Base-by-base conservation (phyloP, 805 yeast species). In the Wickerhamomyces hampshirensis region DNA sequence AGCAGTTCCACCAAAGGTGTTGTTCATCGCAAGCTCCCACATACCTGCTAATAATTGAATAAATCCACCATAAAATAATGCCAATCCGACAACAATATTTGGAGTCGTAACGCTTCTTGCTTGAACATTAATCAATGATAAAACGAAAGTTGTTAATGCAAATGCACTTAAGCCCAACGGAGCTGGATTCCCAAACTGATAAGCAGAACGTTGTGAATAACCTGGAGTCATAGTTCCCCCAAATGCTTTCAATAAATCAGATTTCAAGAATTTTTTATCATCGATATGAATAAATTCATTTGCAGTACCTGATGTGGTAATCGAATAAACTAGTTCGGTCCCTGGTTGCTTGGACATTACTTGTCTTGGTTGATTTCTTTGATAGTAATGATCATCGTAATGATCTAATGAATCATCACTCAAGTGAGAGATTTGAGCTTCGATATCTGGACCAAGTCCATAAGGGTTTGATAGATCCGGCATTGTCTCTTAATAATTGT, bases 191-290 rank as follows among this genome's bases (percentile, higher is more conserved):
- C 74, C 84, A 55, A 68, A 67, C 38, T 62, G 63, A 49, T 77
- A 72, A 6, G 59, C 51, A 13, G 84, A 72, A 9, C 69, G 65
- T 18, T 62, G 58, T 12, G 67, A 49, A 44, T 60, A 40, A 60
- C 80, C 84, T 11, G 86, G 81, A 44, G 71, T 76, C 53, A 80
- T 58, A n/a, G 76, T 62, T 72, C 91, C 93, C 50, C 89, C 93
- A 48, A 78, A 77, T 1, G 84, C 84, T 8, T 56, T 54, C 39
- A 73, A 52, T 37, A 78, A 65, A 37, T 77, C 84, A 23, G 63
- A 65, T 39, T 71, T 68, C 46, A 43, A 34, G 34, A 44, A 53
- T 34, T 52, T 53, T 34, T 52, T 48, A 26, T 49, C 48, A 32
- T 49, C 58, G 8, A 52, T 29, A 27, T 49, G 51, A 29, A 52